Conservation (phyloP, 2,329 filamentous ascomycete species). For the Pseudogymnoascus destructans region DNA sequence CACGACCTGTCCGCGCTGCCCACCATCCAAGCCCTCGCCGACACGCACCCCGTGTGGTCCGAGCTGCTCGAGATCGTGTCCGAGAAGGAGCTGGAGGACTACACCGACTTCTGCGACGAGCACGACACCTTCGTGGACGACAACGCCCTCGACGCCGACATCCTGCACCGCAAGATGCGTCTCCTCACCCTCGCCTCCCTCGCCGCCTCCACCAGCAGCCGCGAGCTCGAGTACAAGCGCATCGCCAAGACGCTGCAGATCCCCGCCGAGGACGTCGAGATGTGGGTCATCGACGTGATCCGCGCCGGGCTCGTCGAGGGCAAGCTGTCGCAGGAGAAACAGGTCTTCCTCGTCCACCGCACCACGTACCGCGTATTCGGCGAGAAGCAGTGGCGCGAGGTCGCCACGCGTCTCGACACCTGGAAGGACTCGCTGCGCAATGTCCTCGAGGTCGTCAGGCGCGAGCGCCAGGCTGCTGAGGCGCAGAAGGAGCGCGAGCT, state of each 20-base stretch:
- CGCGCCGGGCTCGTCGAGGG: constrained; percentile 91
- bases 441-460: constrained; percentile 64
- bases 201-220: constrained; percentile 67
- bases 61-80: constrained; percentile 93
- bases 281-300: constrained; percentile 98
- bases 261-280: constrained; percentile 72
- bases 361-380: constrained; percentile 94
- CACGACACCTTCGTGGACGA: constrained; percentile 75
- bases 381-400: constrained; percentile 96
- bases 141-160: constrained; percentile 56
- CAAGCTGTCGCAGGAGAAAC: constrained; percentile 84
- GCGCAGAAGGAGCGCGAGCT: constrained; percentile 65
- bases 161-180: constrained; percentile 88
- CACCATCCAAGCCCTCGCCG: constrained; percentile 73
- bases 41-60: constrained; percentile 72
- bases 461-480: constrained; percentile 69
- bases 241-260: constrained; percentile 81
- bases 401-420: constrained; percentile 78
- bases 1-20: constrained; percentile 57
- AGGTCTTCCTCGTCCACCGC: constrained; percentile 89
- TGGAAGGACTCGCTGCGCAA: constrained; percentile 74
- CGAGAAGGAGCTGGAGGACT: constrained; percentile 87
- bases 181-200: constrained; percentile 85
- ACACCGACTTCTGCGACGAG: constrained; percentile 88
- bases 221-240: constrained; percentile 75